A percentile compares a stretch with the other conserved stretches of the same genome.
Evolutionary conservation across 495 filamentous ascomycete species (phyloP).

Genomic region (Hypoxylon lienhwacheense): DNA sequence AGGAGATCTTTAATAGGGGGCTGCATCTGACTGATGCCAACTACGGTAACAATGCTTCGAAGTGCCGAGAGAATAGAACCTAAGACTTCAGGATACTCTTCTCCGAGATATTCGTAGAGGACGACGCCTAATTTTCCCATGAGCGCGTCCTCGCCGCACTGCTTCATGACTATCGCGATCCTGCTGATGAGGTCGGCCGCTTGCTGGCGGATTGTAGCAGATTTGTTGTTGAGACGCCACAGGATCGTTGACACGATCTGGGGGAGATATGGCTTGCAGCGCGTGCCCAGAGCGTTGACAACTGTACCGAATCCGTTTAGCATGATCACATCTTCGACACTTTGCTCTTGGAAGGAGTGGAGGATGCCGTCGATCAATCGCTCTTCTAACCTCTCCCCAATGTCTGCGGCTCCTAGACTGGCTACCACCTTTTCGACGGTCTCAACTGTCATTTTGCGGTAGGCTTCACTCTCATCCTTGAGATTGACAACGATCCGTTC

Average conservation of each 20-base stretch:
- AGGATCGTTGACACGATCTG: conserved; percentile 96
- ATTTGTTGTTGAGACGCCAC: conserved; percentile 98
- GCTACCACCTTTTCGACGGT: conserved; percentile 95
- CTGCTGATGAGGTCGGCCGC: conserved; percentile 95
- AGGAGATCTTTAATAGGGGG: conserved; percentile 97
- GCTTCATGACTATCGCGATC: conserved; percentile 98
- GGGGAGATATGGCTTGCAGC: conserved; percentile 94
- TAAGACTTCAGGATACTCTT: conserved; percentile 98
- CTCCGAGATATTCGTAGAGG: conserved; percentile 98
- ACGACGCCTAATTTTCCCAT: conserved; percentile 96
- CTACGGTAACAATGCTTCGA: conserved; percentile 94
- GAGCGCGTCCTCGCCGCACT: conserved; percentile 91
- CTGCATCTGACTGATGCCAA: conserved; percentile 98
- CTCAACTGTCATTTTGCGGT: conserved; percentile 98
- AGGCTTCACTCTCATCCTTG: conserved; percentile 97
- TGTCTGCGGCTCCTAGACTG: conserved; percentile 87
- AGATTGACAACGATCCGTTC: conserved; percentile 91
- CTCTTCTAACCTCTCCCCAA: conserved; percentile 90
- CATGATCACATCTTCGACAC: conserved; percentile 92
- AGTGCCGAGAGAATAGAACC: conserved; percentile 95
- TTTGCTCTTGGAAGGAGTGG: conserved; percentile 97
- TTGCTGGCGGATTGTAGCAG: conserved; percentile 92
- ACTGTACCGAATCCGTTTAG: conserved; percentile 99
- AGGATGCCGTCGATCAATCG: conserved; percentile 95
- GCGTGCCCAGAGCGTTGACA: conserved; percentile 89